These are phyloP conservation scores for Fulvia fulva DNA, from an alignment of 2,329 filamentous ascomycete genomes.

Conservation along the genomic window DNA sequence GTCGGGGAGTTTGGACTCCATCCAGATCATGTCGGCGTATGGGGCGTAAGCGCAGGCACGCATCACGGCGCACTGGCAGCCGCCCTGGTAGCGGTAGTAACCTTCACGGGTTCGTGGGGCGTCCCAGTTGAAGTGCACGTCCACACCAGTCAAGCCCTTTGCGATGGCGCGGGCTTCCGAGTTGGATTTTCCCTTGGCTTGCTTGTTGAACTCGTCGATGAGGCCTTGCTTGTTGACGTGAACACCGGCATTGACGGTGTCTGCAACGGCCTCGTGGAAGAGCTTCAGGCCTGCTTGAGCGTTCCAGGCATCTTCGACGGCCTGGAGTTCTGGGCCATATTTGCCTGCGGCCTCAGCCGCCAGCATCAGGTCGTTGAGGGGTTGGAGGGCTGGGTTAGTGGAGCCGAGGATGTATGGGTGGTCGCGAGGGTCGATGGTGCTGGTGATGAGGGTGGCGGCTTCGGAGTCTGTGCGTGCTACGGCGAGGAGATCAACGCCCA, in stretches of 20 bases:
- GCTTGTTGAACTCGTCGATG: conserved; percentile 61
- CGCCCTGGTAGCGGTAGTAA: conserved; percentile 88
- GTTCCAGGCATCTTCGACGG: conserved; percentile 87
- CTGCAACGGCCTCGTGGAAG: conserved; percentile 84
- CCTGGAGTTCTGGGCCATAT: conserved; percentile 73
- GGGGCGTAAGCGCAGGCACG: conserved; percentile 88
- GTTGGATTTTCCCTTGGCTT: conserved; percentile 80
- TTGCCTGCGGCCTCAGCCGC: conserved; percentile 80
- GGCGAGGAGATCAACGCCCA: conserved; percentile 86
- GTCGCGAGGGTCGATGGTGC: conserved; percentile 91
- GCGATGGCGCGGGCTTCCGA: conserved; percentile 76
- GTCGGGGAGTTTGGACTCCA: conserved; percentile 97
- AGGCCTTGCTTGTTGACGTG: conserved; percentile 66
- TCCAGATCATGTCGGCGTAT: conserved; percentile 96
- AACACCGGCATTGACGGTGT: conserved; percentile 68
- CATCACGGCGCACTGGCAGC: conserved; percentile 87
- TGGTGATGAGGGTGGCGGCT: conserved; percentile 93
- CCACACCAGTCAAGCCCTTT: conserved; percentile 68
- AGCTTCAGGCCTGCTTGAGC: conserved; percentile 74
- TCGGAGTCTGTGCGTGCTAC: conserved; percentile 96
- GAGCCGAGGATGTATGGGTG: conserved; percentile 87
- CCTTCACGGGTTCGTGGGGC: conserved; percentile 88
- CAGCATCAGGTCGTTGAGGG: conserved; percentile 86
- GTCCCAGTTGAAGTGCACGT: conserved; percentile 94
- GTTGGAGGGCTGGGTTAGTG: conserved; percentile 79